Conservation (phyloP, 2,329 filamentous ascomycete genomes). For the Xylariaceae sp. region DNA sequence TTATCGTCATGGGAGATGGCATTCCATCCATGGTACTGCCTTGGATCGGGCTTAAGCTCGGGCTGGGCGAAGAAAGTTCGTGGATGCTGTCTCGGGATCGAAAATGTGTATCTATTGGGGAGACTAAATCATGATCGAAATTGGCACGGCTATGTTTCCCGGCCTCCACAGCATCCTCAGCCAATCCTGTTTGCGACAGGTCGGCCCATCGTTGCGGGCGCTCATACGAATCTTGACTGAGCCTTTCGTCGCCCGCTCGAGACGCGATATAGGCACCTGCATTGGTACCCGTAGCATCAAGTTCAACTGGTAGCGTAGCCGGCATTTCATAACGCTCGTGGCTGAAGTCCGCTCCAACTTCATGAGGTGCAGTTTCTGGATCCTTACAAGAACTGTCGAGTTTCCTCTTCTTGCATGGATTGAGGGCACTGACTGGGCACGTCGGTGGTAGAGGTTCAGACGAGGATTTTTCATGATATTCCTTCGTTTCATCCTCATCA, state of each 20-base stretch:
- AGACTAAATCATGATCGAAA: conserved; percentile 1
- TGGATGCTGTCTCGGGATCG: conserved; percentile 30
- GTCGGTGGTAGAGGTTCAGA: conserved; percentile 32
- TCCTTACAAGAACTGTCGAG: conserved; percentile 26
- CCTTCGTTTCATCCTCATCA: conserved; percentile 25
- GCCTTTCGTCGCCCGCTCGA: conserved; percentile 38
- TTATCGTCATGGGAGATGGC: conserved; percentile 46
- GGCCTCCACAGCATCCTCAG: conserved; percentile 46
- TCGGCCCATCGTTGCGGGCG: conserved; percentile 48
- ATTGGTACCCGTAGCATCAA: conserved; percentile 41
- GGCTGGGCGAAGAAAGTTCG: conserved; percentile 27
- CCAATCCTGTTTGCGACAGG: conserved; percentile 46
- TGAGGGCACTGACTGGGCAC: conserved; percentile 40
- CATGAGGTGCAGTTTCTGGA: conserved; percentile 27
- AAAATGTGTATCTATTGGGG: conserved; percentile 27
- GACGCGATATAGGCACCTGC: conserved; percentile 39
- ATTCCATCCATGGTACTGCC: conserved; percentile 38
- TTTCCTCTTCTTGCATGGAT: conserved; percentile 28
- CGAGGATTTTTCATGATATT: conserved; percentile 36
- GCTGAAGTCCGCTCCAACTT: conserved; percentile 41
- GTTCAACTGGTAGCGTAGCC: conserved; percentile 45
- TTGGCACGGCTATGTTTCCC: conserved; percentile 22
- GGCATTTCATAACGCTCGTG: conserved; percentile 52
- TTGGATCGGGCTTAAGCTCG: conserved; percentile 32
- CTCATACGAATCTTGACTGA: conserved; percentile 47